phyloP scores from a whole-genome alignment of 768 basidiomycete species.

The Mycena sanguinolenta region DNA sequence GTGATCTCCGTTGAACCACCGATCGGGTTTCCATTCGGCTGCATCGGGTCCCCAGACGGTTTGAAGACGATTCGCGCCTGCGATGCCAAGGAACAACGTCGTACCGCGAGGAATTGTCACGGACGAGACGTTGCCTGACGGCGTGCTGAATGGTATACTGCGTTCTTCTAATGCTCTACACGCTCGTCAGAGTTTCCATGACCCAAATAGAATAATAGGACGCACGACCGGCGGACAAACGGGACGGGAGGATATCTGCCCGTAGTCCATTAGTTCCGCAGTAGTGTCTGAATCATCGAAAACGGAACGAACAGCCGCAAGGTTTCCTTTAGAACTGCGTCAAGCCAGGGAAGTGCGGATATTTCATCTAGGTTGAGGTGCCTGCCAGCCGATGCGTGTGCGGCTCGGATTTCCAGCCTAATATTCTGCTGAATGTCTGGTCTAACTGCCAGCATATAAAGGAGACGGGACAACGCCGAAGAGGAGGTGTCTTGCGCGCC shows the following conservation, averaged over 20 bases:
- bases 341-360: conserved; percentile 54
- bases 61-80: conserved; percentile 61
- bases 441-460: conserved; percentile 54
- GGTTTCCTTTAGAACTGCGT: conserved; percentile 63
- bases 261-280: conserved; percentile 4
- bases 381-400: conserved; percentile 38
- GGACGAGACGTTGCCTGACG: conserved; percentile 43
- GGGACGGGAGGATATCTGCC: conserved; percentile 60
- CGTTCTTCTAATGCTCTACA: conserved; percentile 58
- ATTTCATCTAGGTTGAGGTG: conserved; percentile 53
- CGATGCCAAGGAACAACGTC: conserved; percentile 62
- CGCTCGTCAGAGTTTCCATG: background rate
- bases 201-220: background rate
- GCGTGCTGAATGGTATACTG: conserved; percentile 52
- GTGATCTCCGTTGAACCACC: conserved; percentile 55
- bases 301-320: conserved; percentile 57
- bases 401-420: conserved; percentile 51
- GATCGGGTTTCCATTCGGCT: conserved; percentile 66
- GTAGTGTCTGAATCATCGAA: too few relatives aligned
- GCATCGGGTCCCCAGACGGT: conserved; percentile 65
- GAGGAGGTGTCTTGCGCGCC: conserved; percentile 66
- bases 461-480: conserved; percentile 57
- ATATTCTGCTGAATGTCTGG: conserved; percentile 55
- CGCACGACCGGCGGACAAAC: conserved; percentile 60
- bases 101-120: conserved; percentile 62